Evolutionary conservation across 306 rosid species (phyloP), one percentile per base, ranked within the genome.

Genomic region (Gastrolobium villosum): DNA sequence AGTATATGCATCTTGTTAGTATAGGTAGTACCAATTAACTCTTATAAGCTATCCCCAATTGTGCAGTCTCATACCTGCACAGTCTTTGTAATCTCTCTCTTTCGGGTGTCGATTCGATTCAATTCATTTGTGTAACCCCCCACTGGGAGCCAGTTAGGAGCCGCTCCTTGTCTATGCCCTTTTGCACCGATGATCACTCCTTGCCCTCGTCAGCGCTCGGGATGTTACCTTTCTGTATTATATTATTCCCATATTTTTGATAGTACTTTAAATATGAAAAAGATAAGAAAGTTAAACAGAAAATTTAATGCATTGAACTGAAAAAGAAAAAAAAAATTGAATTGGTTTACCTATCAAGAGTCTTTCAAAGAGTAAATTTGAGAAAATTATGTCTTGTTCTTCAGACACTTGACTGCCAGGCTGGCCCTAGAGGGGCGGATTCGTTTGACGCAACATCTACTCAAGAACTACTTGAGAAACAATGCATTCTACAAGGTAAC

Each of bases 401-500:
- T 13, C 89, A 93, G 97, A 90, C 89, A 90, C 89, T 86, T 88
- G 84, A 90, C 87, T 49, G 84, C 96, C 53, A 89, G 84, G 84
- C 78, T 93, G 76, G 97, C 97, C 69, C 92, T 93, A 75, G 94
- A 94, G 41, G 91, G 96, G 88, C 86, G 96, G 85, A 89, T 89
- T 77, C 90, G 87, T 45, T 85, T 93, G 87, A 93, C 97, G 10
- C 83, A 87, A 50, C 94, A 93, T 86, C 82, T 93, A 55, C 88
- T 90, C 34, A 85, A 86, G 81, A 87, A 82, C 72, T 93, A 93
- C 63, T 83, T 89, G 87, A 83, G 87, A 87, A 90, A 87, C 71
- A 93, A 93, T 82, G 97, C 96, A 36, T 93, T 93, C 78, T 93
- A 93, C 79, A 93, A 93, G 97, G 97, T 93, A 80, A 40, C 7